Base-by-base conservation (phyloP, 257 asterid species). In the Plectranthus barbatus region DNA sequence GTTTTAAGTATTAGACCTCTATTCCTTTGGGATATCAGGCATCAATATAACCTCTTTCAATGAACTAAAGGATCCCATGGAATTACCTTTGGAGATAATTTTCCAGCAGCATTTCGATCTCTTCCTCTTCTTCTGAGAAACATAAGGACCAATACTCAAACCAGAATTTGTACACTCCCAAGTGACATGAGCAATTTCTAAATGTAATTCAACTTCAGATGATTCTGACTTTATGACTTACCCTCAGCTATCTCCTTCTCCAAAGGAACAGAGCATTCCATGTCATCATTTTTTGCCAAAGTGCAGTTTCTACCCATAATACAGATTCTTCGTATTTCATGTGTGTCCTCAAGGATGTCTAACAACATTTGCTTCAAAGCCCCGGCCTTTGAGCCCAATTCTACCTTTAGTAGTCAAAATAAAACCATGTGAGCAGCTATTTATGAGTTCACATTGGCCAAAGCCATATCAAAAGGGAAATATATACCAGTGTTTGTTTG, bases 31-130 rank as follows among this genome's bases (percentile, higher is more conserved):
- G n/a, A 49, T 39, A 39, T 47, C 26, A 23, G 63, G 46, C 71
- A 71, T 24, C 62, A 17, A 66, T 33, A 31, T 31, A 20, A 55
- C 50, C 34, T 26, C 65, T 62, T 19, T 34, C 54, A 41, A 26
- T 41, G 40, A 59, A 62, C 36, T 26, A 29, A 58, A 72, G 34
- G 8, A 63, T 62, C 53, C 9, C 36, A 49, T 34, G 69, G 48
- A 61, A 67, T 67, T 60, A 93, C 99, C 99, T 84, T 68, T 93
- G 99, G 74, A 93, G 94, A 81, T 82, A 93, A 73, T 93, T 93
- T 74, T 93, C 99, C 81, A 93, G 58, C 55, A 93, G 94, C 99
- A 93, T 93, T 80, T 93, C 99, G 67, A 93, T 93, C 79, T 93
- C 99, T 78, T 93, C 99, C 78, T 93, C 99, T 72, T 93, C 95